Percentiles rank a stretch among this genome's conserved stretches.
Conservation (phyloP, 2,329 filamentous ascomycete genomes). For the Grosmannia clavigera region DNA sequence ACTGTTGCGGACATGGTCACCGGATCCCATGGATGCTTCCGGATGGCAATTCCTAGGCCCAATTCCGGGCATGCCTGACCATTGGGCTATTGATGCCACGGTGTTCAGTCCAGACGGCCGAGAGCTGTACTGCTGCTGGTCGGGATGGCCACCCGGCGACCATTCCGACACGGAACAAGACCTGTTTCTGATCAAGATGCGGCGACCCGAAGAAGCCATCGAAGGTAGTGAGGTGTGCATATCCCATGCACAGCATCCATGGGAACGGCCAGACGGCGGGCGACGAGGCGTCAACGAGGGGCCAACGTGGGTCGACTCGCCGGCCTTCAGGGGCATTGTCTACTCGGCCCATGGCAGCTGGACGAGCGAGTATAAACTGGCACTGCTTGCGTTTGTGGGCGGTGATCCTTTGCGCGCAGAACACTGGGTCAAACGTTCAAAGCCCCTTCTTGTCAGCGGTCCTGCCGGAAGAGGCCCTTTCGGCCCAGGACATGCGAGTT, state of each 20-base stretch:
- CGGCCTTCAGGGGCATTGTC: slow-evolving; percentile 12
- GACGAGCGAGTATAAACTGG: slow-evolving; percentile 14
- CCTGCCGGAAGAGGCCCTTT: slow-evolving; percentile 5
- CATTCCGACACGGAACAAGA: slow-evolving; percentile 12
- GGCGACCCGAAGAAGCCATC: slow-evolving; percentile 11
- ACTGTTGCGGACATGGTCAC: neutral
- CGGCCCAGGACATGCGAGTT: slow-evolving; percentile 13
- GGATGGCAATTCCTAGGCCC: slow-evolving; percentile 13
- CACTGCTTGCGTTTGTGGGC: slow-evolving; percentile 8
- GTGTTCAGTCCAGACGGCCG: slow-evolving; percentile 6
- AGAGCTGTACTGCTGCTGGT: slow-evolving; percentile 13
- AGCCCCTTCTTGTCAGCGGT: slow-evolving; percentile 2
- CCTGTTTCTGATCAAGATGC: slow-evolving; percentile 12
- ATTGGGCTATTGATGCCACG: slow-evolving; percentile 13
- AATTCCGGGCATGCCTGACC: slow-evolving; percentile 12
- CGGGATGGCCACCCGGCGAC: slow-evolving; percentile 13
- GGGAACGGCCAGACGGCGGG: slow-evolving; percentile 12
- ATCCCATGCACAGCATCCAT: slow-evolving; percentile 8
- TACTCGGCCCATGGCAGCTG: slow-evolving; percentile 14
- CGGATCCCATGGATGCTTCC: slow-evolving; percentile 1
- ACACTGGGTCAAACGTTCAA: slow-evolving; percentile 6
- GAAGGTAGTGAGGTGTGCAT: slow-evolving; percentile 9
- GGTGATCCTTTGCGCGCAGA: slow-evolving; percentile 9
- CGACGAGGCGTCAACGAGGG: slow-evolving; percentile 13
- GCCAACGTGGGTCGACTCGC: slow-evolving; percentile 12